Conservation (phyloP, 1,284 basidiomycete genomes). For the Phlebopus sp. region DNA sequence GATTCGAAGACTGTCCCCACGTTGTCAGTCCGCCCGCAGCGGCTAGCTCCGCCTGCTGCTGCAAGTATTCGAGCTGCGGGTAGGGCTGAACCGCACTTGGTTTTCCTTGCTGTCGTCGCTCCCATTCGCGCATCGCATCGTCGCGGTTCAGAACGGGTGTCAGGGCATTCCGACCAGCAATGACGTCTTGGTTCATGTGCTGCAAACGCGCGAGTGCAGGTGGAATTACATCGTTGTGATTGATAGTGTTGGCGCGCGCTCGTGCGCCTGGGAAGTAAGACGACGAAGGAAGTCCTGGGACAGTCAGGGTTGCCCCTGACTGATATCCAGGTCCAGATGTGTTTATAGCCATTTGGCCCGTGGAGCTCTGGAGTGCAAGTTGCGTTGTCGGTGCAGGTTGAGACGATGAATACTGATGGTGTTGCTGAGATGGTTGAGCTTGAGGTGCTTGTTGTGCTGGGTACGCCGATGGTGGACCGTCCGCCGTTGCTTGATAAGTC, state of each 20-base stretch:
- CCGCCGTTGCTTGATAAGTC: slow-evolving; percentile 20
- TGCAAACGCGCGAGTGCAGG: slow-evolving; percentile 86
- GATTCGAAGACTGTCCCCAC: slow-evolving; percentile 42
- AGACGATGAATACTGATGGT: slow-evolving; percentile 24
- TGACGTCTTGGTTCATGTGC: slow-evolving; percentile 86
- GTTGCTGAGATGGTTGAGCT: slow-evolving; percentile 31
- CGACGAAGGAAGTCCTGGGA: slow-evolving; percentile 42
- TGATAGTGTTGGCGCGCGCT: slow-evolving; percentile 85
- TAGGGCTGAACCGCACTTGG: slow-evolving; percentile 66
- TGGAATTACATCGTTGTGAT: slow-evolving; percentile 81
- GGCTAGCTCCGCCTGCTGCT: slow-evolving; percentile 88
- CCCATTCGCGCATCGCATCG: slow-evolving; percentile 89
- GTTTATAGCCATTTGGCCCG: slow-evolving; percentile 19
- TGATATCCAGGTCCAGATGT: slow-evolving; percentile 43
- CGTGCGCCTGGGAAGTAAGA: slow-evolving; percentile 71
- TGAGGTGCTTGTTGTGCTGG: slow-evolving; percentile 23
- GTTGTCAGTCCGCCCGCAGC: slow-evolving; percentile 54
- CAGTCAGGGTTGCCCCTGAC: slow-evolving; percentile 26
- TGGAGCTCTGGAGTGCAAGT: slow-evolving; percentile 1
- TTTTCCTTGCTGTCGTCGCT: slow-evolving; percentile 74
- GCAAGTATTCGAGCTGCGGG: slow-evolving; percentile 84
- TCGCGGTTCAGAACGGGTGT: slow-evolving; percentile 89
- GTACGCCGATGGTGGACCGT: slow-evolving; percentile 18
- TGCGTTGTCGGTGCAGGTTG: slow-evolving; percentile 22
- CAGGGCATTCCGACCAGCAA: slow-evolving; percentile 75